Base-by-base conservation (phyloP, 441 rosid genomes). In the Arabidopsis lyrata region DNA sequence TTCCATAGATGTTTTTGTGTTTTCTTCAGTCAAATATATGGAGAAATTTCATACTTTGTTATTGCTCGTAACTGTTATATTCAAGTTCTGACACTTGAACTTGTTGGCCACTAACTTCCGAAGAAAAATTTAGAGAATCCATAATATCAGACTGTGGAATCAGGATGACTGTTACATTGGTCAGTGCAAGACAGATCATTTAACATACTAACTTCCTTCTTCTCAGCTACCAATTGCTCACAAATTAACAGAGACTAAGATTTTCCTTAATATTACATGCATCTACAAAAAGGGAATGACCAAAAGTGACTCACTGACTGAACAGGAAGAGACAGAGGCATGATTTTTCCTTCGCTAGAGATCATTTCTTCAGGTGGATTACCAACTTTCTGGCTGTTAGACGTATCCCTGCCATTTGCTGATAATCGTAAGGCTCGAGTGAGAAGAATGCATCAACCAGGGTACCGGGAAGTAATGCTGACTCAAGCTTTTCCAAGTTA, bases 361-460 rank as follows among this genome's bases (percentile, higher is more conserved):
- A 77, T 77, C 73, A 77, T 44, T 66, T 59, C 35, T 66, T 72
- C 60, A 0, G 49, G 65, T 77, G 75, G 63, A 92, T 70, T 22
- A 89, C 58, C 78, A 92, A 58, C 72, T 87, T 86, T 69, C 81
- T 87, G 2, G 88, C 87, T 72, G 77, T 86, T 66, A 89, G 69
- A 42, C 92, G 87, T 42, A 95, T 83, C 65, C 99, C 99, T n/a
- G 96, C 86, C 79, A 16, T 78, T 75, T 85, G 76, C 76, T 74
- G 87, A 78, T 80, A 90, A 72, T 88, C 89, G 35, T 92, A 95
- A 6, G 88, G 73, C 68, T 84, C 89, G 27, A 90, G 62, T 44
- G 89, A 82, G 76, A 95, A 67, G 79, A 72, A 87, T 20, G 90
- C 87, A 78, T 95, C 98, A 62, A 92, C 76, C 34, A 66, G 47